A percentile compares a stretch with the other conserved stretches of the same genome.
Conservation (phyloP, 441 rosid genomes). For the Erodium moschatum region DNA sequence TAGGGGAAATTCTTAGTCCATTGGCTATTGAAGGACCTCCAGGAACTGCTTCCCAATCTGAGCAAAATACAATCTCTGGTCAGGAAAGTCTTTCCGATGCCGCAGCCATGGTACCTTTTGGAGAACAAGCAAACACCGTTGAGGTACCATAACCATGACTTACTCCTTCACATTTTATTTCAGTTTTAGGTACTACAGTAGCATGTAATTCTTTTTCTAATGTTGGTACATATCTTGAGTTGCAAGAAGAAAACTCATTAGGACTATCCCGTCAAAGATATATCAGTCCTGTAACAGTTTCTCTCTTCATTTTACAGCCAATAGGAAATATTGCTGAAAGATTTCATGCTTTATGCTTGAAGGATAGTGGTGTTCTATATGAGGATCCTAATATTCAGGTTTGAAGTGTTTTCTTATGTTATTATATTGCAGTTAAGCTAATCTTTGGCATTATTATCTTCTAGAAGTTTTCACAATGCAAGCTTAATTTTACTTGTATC, state of each 20-base stretch:
- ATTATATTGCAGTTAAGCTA: constrained; percentile 10
- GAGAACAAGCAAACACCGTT: constrained; percentile 41
- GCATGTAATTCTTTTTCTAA: too few relatives aligned
- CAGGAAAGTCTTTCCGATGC: constrained; percentile 41
- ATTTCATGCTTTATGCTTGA: constrained; percentile 78
- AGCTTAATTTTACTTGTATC: constrained; percentile 18
- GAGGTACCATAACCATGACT: too few relatives aligned
- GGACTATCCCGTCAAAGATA: background rate
- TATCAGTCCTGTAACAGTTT: constrained; percentile 13
- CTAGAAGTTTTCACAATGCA: constrained; percentile 15
- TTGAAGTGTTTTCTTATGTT: constrained; percentile 15
- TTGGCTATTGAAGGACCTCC: constrained; percentile 86
- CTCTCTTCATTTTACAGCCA: constrained; percentile 45
- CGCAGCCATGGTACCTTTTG: constrained; percentile 83
- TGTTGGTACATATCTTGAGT: background rate
- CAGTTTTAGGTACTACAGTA: background rate
- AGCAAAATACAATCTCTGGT: constrained; percentile 36
- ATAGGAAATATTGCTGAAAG: constrained; percentile 80
- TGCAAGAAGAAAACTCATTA: background rate
- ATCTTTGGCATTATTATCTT: background rate
- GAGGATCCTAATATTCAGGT: constrained; percentile 98
- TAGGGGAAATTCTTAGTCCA: constrained; percentile 74
- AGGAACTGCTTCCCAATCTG: constrained; percentile 37
- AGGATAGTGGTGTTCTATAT: constrained; percentile 91
- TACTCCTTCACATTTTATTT: background rate